Evolutionary conservation across 768 basidiomycete species (phyloP).

Genomic region (Tulasnella sp.): DNA sequence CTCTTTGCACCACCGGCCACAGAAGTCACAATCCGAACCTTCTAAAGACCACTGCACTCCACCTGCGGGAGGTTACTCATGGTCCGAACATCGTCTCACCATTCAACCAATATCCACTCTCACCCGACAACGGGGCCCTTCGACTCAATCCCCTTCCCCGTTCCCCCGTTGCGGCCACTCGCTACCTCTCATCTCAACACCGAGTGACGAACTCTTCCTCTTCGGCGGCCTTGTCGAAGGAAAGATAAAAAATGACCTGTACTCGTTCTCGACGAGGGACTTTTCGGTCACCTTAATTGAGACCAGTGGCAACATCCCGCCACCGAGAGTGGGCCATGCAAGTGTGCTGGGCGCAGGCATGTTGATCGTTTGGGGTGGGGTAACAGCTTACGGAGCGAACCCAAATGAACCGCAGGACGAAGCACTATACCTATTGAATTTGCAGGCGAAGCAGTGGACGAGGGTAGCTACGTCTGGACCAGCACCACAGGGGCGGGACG

Average conservation of each 20-base stretch:
- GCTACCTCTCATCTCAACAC: conserved; percentile 74
- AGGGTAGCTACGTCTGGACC: no score
- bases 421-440: no score
- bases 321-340: conserved; percentile 91
- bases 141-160: conserved; percentile 77
- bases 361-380: conserved; percentile 89
- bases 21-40: no score
- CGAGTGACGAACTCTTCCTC: conserved; percentile 87
- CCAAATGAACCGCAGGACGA: conserved; percentile 53
- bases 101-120: conserved; percentile 70
- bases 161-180: conserved; percentile 97
- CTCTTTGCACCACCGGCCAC: no score
- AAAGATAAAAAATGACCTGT: conserved; percentile 87
- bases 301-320: conserved; percentile 85
- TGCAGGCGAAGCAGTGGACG: no score
- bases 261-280: conserved; percentile 78
- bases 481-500: no score
- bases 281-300: conserved; percentile 80
- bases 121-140: conserved; percentile 63
- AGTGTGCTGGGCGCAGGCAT: conserved; percentile 79
- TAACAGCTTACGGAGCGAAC: no score
- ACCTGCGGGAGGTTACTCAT: conserved; percentile 61
- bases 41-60: no score
- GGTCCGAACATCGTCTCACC: conserved; percentile 74
- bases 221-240: conserved; percentile 97